Percentiles rank a stretch among this genome's conserved stretches.
Conservation (phyloP, 257 asterid species). For the Ocimum tenuiflorum region DNA sequence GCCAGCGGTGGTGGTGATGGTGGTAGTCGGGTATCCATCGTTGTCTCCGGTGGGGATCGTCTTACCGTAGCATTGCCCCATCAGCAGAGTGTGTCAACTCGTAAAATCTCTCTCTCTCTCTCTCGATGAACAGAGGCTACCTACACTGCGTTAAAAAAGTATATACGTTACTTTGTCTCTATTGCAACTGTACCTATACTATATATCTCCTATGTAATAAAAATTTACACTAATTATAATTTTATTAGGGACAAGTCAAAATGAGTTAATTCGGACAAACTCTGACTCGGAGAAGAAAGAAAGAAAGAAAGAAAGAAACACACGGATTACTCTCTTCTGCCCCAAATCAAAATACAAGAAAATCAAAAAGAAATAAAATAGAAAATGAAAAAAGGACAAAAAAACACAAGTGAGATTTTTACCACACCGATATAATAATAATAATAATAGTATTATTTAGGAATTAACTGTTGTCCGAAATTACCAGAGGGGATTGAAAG, state of each 20-base stretch:
- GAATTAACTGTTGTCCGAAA: too few relatives aligned
- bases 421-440: too few relatives aligned
- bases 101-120: background rate
- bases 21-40: conserved; percentile 32
- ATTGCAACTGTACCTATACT: background rate
- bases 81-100: conserved; percentile 37
- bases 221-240: background rate
- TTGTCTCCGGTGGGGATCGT: conserved; percentile 58
- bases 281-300: background rate
- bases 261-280: background rate
- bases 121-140: conserved; percentile 5
- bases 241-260: background rate
- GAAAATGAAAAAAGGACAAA: too few relatives aligned
- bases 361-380: too few relatives aligned
- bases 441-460: too few relatives aligned
- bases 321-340: too few relatives aligned
- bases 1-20: conserved; percentile 24
- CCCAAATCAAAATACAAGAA: too few relatives aligned
- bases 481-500: too few relatives aligned
- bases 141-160: background rate
- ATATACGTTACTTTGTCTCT: conserved; percentile 15
- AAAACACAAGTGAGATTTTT: too few relatives aligned
- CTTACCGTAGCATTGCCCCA: conserved; percentile 86
- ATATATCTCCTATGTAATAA: background rate
- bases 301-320: background rate